Conservation (phyloP, 345 rosid genomes). For the Eucalyptus albens region DNA sequence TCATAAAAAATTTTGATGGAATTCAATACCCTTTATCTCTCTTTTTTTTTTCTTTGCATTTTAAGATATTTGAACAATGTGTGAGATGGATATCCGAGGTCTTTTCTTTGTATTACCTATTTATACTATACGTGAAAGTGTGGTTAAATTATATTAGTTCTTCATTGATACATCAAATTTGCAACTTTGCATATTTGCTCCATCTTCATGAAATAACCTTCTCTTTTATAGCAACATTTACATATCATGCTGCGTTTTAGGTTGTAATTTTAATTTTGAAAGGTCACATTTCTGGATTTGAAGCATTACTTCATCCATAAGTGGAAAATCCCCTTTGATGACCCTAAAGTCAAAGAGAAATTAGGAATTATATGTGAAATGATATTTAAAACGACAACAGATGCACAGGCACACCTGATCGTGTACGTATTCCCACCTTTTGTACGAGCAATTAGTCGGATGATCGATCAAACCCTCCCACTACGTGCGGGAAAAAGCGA, state of each 20-base stretch:
- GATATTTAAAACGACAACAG: neutral
- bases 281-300: neutral
- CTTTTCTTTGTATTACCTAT: neutral
- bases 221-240: neutral
- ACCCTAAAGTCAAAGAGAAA: neutral
- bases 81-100: neutral
- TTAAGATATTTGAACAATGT: neutral
- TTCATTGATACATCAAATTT: neutral
- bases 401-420: neutral
- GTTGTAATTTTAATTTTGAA: neutral
- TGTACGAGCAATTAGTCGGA: neutral
- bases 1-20: neutral
- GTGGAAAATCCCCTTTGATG: neutral
- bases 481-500: neutral
- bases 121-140: too few relatives aligned
- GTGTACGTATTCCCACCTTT: neutral
- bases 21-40: neutral
- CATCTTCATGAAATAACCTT: neutral
- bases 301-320: neutral
- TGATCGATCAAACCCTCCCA: neutral
- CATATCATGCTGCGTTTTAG: neutral
- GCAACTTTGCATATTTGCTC: neutral
- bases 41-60: too few relatives aligned
- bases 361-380: neutral
- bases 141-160: neutral